Percentiles rank a stretch among this genome's conserved stretches.
These are phyloP conservation scores for Sclerotinia spermophila DNA, from an alignment of 2,329 filamentous ascomycete species.

Conservation along the genomic window DNA sequence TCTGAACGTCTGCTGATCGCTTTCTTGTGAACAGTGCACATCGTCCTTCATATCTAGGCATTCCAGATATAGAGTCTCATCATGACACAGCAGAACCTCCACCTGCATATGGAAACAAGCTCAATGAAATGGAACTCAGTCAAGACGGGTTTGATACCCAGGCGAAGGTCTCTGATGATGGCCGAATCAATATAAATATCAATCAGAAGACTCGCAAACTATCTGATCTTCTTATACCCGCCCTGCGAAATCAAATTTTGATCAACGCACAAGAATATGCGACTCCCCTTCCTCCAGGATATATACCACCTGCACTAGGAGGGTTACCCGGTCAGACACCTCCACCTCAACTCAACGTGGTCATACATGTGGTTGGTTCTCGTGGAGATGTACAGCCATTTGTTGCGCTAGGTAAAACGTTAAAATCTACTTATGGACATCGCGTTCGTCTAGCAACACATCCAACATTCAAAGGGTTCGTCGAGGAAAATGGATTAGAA, in stretches of 20 bases:
- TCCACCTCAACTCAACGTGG: constrained; percentile 62
- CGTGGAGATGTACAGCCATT: constrained; percentile 76
- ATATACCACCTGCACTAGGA: constrained; percentile 70
- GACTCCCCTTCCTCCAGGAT: constrained; percentile 57
- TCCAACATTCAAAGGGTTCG: constrained; percentile 62
- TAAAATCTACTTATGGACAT: constrained; percentile 64
- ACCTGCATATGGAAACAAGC: constrained; percentile 57
- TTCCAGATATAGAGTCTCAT: constrained; percentile 25
- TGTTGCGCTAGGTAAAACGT: constrained; percentile 61
- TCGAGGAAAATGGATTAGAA: constrained; percentile 67
- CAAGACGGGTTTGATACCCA: constrained; percentile 61
- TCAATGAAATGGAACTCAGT: constrained; percentile 55
- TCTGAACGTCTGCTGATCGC: neutral
- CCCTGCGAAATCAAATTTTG: constrained; percentile 52
- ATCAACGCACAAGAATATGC: constrained; percentile 45
- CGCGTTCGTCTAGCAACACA: constrained; percentile 73
- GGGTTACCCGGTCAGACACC: constrained; percentile 57
- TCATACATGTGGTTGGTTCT: constrained; percentile 72
- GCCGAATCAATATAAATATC: constrained; percentile 76
- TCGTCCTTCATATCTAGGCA: constrained; percentile 20
- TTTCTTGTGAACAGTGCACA: neutral
- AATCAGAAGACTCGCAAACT: constrained; percentile 65
- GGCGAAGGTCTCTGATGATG: constrained; percentile 64
- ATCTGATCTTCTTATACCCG: constrained; percentile 63
- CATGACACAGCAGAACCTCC: constrained; percentile 37